Conservation (phyloP, 2,329 filamentous ascomycete genomes). For the Hymenoscyphus fructigenus region DNA sequence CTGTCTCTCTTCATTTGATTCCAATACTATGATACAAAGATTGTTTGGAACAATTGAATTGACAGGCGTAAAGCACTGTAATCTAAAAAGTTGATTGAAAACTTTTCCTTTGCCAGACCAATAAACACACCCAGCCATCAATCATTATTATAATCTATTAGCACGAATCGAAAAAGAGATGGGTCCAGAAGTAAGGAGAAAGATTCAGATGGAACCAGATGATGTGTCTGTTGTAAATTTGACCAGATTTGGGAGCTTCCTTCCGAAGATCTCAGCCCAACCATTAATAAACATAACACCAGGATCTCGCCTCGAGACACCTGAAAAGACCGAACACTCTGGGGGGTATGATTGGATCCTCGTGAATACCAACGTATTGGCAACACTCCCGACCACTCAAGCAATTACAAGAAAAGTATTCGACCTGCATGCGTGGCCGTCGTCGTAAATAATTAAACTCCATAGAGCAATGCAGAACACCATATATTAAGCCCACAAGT, state of each 20-base stretch:
- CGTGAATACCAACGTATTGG: slow-evolving; percentile 31
- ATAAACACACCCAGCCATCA: slow-evolving; percentile 30
- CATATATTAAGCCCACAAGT: slow-evolving; percentile 33
- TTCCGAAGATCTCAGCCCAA: slow-evolving; percentile 6
- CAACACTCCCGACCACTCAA: slow-evolving; percentile 40
- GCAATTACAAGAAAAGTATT: slow-evolving; percentile 46
- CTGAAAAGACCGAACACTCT: slow-evolving; percentile 40
- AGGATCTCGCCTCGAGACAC: slow-evolving; percentile 27
- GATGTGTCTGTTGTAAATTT: slow-evolving; percentile 21
- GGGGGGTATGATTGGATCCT: slow-evolving; percentile 38
- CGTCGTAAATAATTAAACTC: slow-evolving; percentile 34
- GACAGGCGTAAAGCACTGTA: slow-evolving; percentile 13
- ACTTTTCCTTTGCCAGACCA: slow-evolving; percentile 18
- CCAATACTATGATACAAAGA: slow-evolving; percentile 12
- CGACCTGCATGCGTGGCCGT: slow-evolving; percentile 38
- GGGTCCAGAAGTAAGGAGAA: slow-evolving; percentile 1
- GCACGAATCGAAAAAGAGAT: slow-evolving; percentile 13
- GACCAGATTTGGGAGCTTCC: background rate
- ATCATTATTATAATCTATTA: slow-evolving; percentile 22
- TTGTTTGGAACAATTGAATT: slow-evolving; percentile 10
- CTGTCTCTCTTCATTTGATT: slow-evolving; percentile 20
- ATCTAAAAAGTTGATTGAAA: slow-evolving; percentile 3
- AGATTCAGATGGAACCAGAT: slow-evolving; percentile 20
- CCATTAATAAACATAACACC: slow-evolving; percentile 8
- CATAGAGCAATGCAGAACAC: slow-evolving; percentile 42